Conservation (phyloP, 1,139 yeast species). For the Candida sanyaensis region DNA sequence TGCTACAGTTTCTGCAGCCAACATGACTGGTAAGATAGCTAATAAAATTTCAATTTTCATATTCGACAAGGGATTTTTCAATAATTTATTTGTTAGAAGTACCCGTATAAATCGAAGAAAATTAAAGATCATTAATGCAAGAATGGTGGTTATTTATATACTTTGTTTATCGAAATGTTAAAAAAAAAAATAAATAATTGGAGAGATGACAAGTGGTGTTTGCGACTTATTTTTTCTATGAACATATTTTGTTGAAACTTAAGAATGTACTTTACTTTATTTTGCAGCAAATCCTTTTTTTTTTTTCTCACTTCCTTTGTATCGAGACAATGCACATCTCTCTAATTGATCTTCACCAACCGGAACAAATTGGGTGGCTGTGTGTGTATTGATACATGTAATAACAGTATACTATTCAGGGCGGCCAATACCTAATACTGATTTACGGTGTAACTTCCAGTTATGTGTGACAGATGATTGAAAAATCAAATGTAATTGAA, state of each 20-base stretch:
- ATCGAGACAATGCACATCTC: not conserved
- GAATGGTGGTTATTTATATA: not conserved
- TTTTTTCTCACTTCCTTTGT: not conserved
- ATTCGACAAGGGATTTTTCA: not conserved
- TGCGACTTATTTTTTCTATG: slow-evolving; percentile 1
- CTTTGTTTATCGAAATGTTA: no score
- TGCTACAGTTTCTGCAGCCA: not conserved
- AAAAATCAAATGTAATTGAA: not conserved
- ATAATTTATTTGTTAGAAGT: not conserved
- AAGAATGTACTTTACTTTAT: not conserved
- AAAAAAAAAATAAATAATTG: no score
- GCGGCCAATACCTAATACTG: not conserved
- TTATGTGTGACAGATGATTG: not conserved
- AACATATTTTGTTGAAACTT: not conserved
- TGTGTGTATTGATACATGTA: not conserved
- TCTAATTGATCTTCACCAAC: no score
- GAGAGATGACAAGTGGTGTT: not conserved
- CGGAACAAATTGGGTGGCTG: not conserved
- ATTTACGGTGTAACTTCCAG: not conserved
- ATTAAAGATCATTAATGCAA: not conserved
- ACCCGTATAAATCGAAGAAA: not conserved
- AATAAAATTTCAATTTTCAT: not conserved
- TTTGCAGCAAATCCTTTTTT: not conserved
- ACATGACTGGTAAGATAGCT: not conserved
- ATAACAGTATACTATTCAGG: not conserved